Evolutionary conservation across 306 rosid species (phyloP), one percentile per base, ranked within the genome.

Genomic region (Canavalia ensiformis): DNA sequence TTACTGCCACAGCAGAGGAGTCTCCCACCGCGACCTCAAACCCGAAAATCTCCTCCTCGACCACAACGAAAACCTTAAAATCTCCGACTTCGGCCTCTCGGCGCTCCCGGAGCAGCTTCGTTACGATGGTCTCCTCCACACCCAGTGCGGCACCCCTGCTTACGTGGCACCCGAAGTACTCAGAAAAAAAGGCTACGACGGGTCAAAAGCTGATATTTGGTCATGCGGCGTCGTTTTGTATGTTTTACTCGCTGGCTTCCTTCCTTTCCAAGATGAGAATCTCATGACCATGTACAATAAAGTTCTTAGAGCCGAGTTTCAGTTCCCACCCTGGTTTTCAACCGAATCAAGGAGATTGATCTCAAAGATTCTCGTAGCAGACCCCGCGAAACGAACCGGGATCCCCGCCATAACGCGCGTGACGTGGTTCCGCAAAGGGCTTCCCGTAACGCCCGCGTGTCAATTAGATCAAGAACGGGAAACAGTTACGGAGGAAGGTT

Each of bases 131-230:
- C 88, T 91, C 50, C 81, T 93, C 30, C 97, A 93, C 85, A 93
- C 97, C 5, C 91, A 82, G 92, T 93, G 97, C n/a, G 97, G 97
- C 2, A 93, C 97, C 41, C 97, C 97, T 10, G 94, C 97, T 4
- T 91, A 93, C 76, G 90, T 93, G 74, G 94, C 97, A 3, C 97
- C 96, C 6, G 96, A 91, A 37, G 91, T 93, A 0, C 62, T 93
- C 28, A 77, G 88, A 47, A 87, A 85, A 73, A 93, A 83, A 50
- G 97, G 97, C 0, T 93, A 93, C 72, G 92, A 93, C 35, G 97
- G 97, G 0, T 70, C 96, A 0, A 88, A 75, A 62, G 86, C 97
- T 1, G 97, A 93, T 68, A 87, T 84, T 0, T 93, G 97, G 97
- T 93, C 97, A 1, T 93, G 97, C 49, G 97, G 97, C 2, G 93